Percentiles rank a stretch among this genome's conserved stretches.
Evolutionary conservation across 2,329 filamentous ascomycete genomes (phyloP).

Genomic region (Penicillium rolfsii): DNA sequence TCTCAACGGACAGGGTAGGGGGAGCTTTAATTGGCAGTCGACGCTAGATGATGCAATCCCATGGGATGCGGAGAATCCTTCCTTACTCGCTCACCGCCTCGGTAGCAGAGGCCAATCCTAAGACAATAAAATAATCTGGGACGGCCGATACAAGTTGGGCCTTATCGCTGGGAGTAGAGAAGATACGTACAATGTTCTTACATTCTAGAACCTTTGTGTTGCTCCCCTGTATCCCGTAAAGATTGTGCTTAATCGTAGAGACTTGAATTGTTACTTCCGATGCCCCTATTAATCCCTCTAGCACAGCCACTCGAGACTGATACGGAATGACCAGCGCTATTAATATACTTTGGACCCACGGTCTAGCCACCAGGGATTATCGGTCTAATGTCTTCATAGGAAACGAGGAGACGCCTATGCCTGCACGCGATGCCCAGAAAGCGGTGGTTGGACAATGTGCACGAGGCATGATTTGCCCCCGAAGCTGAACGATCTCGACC

Average conservation of each 20-base stretch:
- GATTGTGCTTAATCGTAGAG: no score
- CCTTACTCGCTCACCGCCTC: conserved; percentile 23
- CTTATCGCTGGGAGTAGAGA: conserved; percentile 3
- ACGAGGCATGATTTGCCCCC: conserved; percentile 17
- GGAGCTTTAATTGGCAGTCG: background rate
- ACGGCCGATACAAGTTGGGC: conserved; percentile 4
- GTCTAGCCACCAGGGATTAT: conserved; percentile 25
- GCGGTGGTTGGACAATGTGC: conserved; percentile 11
- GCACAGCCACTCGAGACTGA: conserved; percentile 1
- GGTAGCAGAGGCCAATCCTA: conserved; percentile 18
- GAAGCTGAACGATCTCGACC: conserved; percentile 12
- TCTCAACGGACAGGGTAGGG: background rate
- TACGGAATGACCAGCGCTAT: conserved; percentile 14
- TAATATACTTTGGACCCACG: conserved; percentile 23
- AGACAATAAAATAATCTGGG: conserved; percentile 18
- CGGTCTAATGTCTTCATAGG: conserved; percentile 11
- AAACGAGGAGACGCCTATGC: conserved; percentile 8
- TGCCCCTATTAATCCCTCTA: background rate
- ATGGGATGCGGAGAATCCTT: conserved; percentile 28
- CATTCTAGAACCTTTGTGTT: background rate
- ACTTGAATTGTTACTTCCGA: background rate
- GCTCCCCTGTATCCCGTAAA: no score
- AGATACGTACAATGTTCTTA: background rate
- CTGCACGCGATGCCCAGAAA: conserved; percentile 6
- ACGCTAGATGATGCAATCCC: conserved; percentile 12